Base-by-base conservation (phyloP, 1,139 yeast genomes). In the Zygotorulaspora mrakii region DNA sequence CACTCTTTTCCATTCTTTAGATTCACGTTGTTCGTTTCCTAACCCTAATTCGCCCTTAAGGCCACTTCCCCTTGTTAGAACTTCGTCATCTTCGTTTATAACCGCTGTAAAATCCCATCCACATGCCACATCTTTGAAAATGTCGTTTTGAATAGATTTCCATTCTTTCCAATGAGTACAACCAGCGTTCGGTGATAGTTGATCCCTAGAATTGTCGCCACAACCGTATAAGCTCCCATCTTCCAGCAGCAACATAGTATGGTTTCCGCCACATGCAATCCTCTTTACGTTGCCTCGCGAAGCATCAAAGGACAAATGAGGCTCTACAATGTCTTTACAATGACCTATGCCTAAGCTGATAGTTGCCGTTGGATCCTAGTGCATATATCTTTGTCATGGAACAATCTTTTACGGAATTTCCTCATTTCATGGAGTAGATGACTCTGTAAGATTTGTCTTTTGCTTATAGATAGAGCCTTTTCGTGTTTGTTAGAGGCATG, bases 341-440 rank as follows among this genome's bases (percentile, higher is more conserved):
- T 76, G 72, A 1, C 72, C 74, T 2, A 75, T 61, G 2, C 96
- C 96, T 36, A 53, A 89, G 69, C 57, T 89, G 97, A 41, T 64
- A 77, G 33, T 64, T 68, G 1, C 96, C 96, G 63, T 89, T 89
- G 2, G 96, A 87, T 0, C 97, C 97, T 60, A 94, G 79, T 1
- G 76, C 67, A 29, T 42, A 51, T 3, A 55, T 47, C n/a, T 26
- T 68, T 11, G 37, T 27, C 49, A 48, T 46, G n/a, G 8, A n/a
- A n/a, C n/a, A n/a, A n/a, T n/a, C n/a, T n/a, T n/a, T n/a, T n/a
- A n/a, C n/a, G n/a, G n/a, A n/a, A n/a, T n/a, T n/a, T n/a, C n/a
- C n/a, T n/a, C n/a, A n/a, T n/a, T n/a, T n/a, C n/a, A n/a, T n/a
- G n/a, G n/a, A n/a, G n/a, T n/a, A n/a, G n/a, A n/a, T n/a, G n/a